Evolutionary conservation across 805 yeast species (phyloP).

Genomic region (Starmerella vaccinii): DNA sequence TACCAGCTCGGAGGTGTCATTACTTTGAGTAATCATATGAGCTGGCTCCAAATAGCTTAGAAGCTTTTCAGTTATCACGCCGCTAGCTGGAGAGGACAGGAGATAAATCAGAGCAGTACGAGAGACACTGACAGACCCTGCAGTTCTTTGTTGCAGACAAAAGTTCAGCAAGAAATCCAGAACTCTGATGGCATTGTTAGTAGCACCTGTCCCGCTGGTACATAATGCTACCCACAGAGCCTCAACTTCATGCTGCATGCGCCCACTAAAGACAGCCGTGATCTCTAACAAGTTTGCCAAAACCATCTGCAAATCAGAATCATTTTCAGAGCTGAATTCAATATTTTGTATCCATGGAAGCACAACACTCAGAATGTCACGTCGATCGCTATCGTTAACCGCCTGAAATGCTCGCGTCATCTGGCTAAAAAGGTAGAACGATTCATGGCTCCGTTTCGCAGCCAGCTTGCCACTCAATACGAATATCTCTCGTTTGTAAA

Average conservation of each 20-base stretch:
- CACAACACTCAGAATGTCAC: slow-evolving; percentile 69
- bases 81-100: slow-evolving; percentile 40
- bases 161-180: slow-evolving; percentile 58
- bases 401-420: slow-evolving; percentile 58
- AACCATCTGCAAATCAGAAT: slow-evolving; percentile 20
- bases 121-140: slow-evolving; percentile 65
- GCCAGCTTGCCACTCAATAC: slow-evolving; percentile 71
- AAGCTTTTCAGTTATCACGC: slow-evolving; percentile 49
- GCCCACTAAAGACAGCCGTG: slow-evolving; percentile 64
- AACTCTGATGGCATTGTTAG: slow-evolving; percentile 57
- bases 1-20: slow-evolving; percentile 10
- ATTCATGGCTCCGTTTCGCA: slow-evolving; percentile 44
- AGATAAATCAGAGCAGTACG: slow-evolving; percentile 74
- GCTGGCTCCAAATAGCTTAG: slow-evolving; percentile 68
- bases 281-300: slow-evolving; percentile 52
- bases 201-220: slow-evolving; percentile 44
- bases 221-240: slow-evolving; percentile 95
- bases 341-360: slow-evolving; percentile 90
- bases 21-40: slow-evolving; percentile 47
- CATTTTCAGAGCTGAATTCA: slow-evolving; percentile 39
- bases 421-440: slow-evolving; percentile 56
- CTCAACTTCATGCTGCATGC: slow-evolving; percentile 77
- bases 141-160: slow-evolving; percentile 59
- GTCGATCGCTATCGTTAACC: slow-evolving; percentile 49
- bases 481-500: slow-evolving; percentile 76